These are phyloP conservation scores for Fusarium pseudonygamai DNA, from an alignment of 2,329 filamentous ascomycete genomes.

Conservation along the genomic window DNA sequence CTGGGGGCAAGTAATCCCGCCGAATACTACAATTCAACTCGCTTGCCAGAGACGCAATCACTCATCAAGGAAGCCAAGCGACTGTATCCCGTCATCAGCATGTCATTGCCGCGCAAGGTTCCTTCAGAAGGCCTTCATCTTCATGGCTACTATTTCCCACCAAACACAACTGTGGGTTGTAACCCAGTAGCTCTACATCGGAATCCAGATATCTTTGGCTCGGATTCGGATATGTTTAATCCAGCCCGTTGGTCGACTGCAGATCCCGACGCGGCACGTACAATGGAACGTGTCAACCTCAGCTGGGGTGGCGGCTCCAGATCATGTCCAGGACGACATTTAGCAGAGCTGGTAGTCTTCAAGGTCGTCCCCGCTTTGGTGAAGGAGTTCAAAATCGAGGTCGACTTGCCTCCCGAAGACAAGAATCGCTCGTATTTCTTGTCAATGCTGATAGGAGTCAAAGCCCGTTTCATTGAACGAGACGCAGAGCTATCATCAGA, in stretches of 20 bases:
- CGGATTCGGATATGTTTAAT: constrained; percentile 53
- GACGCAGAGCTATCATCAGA: background rate
- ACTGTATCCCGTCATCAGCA: constrained; percentile 60
- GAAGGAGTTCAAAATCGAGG: constrained; percentile 55
- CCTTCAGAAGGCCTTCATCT: constrained; percentile 50
- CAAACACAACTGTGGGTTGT: constrained; percentile 61
- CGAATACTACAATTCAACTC: constrained; percentile 35
- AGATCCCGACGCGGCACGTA: constrained; percentile 39
- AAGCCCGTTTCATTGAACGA: constrained; percentile 49
- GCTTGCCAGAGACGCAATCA: constrained; percentile 53
- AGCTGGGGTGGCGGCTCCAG: constrained; percentile 63
- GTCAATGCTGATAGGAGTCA: constrained; percentile 61
- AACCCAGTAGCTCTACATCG: constrained; percentile 61
- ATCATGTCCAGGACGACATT: constrained; percentile 60
- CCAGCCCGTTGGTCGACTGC: constrained; percentile 60
- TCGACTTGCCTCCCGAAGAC: constrained; percentile 50
- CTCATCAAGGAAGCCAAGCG: constrained; percentile 62
- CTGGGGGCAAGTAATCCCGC: constrained; percentile 15
- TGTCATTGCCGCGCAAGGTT: constrained; percentile 60
- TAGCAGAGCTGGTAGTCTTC: constrained; percentile 61
- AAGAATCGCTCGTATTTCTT: constrained; percentile 60
- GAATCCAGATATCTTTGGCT: constrained; percentile 60
- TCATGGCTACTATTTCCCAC: constrained; percentile 53
- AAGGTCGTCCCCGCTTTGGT: constrained; percentile 56
- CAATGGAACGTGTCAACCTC: constrained; percentile 60